Base-by-base conservation (phyloP, 1,284 basidiomycete species). In the Ustilago esculenta region DNA sequence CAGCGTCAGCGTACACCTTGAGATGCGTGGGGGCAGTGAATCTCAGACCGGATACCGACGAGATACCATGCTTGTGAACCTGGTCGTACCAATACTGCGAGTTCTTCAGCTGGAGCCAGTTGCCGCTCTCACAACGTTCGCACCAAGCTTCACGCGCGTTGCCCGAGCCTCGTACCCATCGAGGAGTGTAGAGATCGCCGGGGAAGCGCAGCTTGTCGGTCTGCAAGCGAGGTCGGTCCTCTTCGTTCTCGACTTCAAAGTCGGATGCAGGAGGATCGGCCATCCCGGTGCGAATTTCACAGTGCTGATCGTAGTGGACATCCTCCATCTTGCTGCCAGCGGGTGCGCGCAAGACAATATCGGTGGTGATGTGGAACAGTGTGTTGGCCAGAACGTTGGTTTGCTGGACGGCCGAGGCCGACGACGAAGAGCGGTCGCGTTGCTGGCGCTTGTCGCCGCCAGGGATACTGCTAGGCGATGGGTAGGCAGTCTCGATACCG, bases 31-130 rank as follows among this genome's bases (percentile, higher is more conserved):
- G 74, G 10, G 74, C 66, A 7, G 63, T 65, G 35, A 72, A 76
- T n/a, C 68, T 44, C 14, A 65, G 41, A 11, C 74, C 74, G 2
- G 72, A 75, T 11, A 68, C 60, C 4, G 72, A 63, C 33, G 57
- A 65, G 59, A 76, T 69, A 32, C 74, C 74, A 39, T 76, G 74
- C 51, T 68, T 73, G 60, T 67, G 58, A 18, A 70, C 73, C 30
- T 73, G 61, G 46, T 76, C 73, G 45, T 74, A 76, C 74, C 74
- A 73, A 50, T 74, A 74, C 56, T 74, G 72, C 43, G 61, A 70
- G 37, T 69, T 73, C 48, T 76, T 76, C 18, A 76, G 42, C 49
- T 75, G 68, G 23, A 76, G 36, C 74, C 74, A 76, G 43, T 65
- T 68, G 47, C 74, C 74, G 42, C 56, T 50, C 41, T 73, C 69